Evolutionary conservation across 192 early-diverging fungal genomes (phyloP).

Genomic region (Coemansia sp.): DNA sequence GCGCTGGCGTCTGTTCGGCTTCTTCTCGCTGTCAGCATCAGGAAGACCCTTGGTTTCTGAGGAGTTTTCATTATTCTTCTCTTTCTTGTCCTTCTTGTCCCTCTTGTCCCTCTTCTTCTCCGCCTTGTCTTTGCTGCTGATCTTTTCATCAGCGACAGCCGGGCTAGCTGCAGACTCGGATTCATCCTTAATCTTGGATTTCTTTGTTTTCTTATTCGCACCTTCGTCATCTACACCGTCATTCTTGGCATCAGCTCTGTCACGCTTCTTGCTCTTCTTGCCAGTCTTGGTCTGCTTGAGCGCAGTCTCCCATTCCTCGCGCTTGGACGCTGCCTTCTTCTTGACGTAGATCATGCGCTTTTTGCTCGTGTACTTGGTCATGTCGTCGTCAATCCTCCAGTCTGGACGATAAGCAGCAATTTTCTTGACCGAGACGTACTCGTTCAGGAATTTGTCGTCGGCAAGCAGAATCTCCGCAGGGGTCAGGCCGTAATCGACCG

Average conservation of each 20-base stretch:
- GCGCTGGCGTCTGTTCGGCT: conserved; percentile 40
- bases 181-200: conserved; percentile 29
- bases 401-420: conserved; percentile 79
- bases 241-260: conserved; percentile 11
- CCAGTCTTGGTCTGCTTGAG: conserved; percentile 25
- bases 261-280: conserved; percentile 45
- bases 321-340: conserved; percentile 30
- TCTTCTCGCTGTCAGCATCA: conserved; percentile 9
- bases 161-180: conserved; percentile 27
- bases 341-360: conserved; percentile 57
- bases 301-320: conserved; percentile 26
- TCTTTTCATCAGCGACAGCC: no score
- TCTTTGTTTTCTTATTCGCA: conserved; percentile 23
- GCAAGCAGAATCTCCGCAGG: conserved; percentile 87
- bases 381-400: conserved; percentile 55
- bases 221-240: conserved; percentile 11
- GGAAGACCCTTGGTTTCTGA: neutral
- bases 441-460: conserved; percentile 84
- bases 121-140: conserved; percentile 1
- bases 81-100: conserved; percentile 27
- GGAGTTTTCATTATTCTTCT: neutral
- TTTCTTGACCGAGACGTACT: conserved; percentile 80
- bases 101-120: conserved; percentile 27
- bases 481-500: conserved; percentile 74
- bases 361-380: conserved; percentile 57